These are phyloP conservation scores for Truncatella angustata DNA, from an alignment of 2,329 filamentous ascomycete species.

Conservation along the genomic window DNA sequence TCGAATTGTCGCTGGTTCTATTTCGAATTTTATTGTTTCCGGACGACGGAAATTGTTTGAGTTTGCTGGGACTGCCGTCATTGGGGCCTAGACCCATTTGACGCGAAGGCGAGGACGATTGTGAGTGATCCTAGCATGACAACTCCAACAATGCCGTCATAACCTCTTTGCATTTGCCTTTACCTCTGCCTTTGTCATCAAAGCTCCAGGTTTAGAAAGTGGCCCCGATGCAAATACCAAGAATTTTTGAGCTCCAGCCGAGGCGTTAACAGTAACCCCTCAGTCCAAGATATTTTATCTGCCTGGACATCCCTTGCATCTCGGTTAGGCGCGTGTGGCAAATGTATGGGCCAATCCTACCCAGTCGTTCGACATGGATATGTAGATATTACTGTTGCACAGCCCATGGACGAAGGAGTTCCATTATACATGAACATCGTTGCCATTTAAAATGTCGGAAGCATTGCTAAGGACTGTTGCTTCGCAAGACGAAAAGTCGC, in stretches of 20 bases:
- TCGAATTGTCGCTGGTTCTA: too few relatives aligned
- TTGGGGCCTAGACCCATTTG: too few relatives aligned
- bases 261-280: background rate
- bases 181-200: too few relatives aligned
- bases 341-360: background rate
- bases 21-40: too few relatives aligned
- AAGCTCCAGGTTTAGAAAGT: too few relatives aligned
- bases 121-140: background rate
- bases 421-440: background rate
- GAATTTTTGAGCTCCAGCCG: background rate
- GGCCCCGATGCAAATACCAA: too few relatives aligned
- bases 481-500: background rate
- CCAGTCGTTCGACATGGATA: too few relatives aligned
- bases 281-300: too few relatives aligned
- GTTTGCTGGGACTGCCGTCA: background rate
- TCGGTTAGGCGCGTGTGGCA: background rate
- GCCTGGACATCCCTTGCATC: too few relatives aligned
- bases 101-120: background rate
- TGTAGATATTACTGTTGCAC: too few relatives aligned
- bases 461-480: slow-evolving; percentile 5
- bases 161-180: too few relatives aligned
- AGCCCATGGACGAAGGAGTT: background rate
- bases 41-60: too few relatives aligned
- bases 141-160: background rate
- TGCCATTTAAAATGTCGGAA: slow-evolving; percentile 6